These are phyloP conservation scores for Chloris gayana DNA, from an alignment of 176 grass and related monocot species.

Conservation along the genomic window DNA sequence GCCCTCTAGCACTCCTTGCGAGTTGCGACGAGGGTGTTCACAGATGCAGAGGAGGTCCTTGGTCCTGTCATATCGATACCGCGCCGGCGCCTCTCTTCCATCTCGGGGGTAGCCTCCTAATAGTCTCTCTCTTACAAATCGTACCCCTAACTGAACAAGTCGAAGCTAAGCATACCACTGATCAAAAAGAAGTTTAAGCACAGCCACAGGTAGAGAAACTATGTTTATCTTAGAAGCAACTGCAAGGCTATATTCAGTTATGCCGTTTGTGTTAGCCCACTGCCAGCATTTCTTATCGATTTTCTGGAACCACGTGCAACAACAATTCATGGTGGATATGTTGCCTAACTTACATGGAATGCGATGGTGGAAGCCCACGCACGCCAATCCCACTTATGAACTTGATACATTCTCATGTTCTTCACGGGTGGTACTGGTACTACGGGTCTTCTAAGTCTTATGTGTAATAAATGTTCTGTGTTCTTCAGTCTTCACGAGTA, in stretches of 20 bases:
- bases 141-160: too few species aligned
- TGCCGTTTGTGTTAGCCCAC: not conserved
- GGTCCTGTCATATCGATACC: too few species aligned
- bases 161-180: too few species aligned
- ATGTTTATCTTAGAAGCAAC: not conserved
- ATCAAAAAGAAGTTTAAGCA: not conserved
- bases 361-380: slow-evolving; percentile 20
- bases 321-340: not conserved
- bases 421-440: slow-evolving; percentile 10
- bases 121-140: too few species aligned
- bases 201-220: not conserved
- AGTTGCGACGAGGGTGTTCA: too few species aligned
- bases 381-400: slow-evolving; percentile 14
- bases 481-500: not conserved
- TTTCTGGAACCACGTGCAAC: not conserved
- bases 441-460: not conserved
- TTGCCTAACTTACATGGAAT: not conserved
- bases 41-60: too few species aligned
- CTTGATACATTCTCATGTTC: slow-evolving; percentile 28
- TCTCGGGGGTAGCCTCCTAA: too few species aligned
- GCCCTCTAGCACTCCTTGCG: too few species aligned
- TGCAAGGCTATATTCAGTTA: not conserved
- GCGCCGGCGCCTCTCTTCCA: too few species aligned
- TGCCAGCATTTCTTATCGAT: not conserved
- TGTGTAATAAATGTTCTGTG: not conserved